Evolutionary conservation across 495 filamentous ascomycete genomes (phyloP), one percentile per base, ranked within the genome.

Genomic region (Xylaria acuta): DNA sequence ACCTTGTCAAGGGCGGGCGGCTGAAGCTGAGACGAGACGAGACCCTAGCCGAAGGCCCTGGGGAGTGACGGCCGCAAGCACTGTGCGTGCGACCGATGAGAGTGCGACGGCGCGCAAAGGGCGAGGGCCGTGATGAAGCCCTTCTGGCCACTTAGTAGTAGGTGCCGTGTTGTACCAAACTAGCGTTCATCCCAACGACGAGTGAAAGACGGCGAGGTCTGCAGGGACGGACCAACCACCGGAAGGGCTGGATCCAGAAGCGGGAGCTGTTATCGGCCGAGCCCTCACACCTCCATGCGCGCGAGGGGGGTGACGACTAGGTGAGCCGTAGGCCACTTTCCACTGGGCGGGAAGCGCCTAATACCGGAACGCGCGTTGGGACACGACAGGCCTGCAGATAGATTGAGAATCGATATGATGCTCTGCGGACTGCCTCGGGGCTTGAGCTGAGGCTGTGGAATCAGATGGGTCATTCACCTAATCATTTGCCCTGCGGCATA

Each of bases 201-300:
- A 77, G 77, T 74, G 74, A 75, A 74, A 75, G 65, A 66, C 74
- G 54, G 74, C 75, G 70, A 70, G 69, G 75, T 70, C 70, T 72
- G 36, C 75, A 74, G 77, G 74, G 68, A 75, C 75, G 73, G 75
- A 69, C 75, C 77, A 79, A 79, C 77, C 77, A 79, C 72, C 72
- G 58, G 71, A 49, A 53, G 74, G 74, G 71, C 45, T 75, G 72
- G 75, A 70, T 77, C 77, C 75, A 74, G 75, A 77, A 73, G 68
- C 68, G 70, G 74, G 77, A 77, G 77, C 74, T 73, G 75, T 75
- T 74, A 70, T 75, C 75, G 77, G 73, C 76, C 75, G 74, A 77
- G 73, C 72, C 69, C 69, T 74, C 69, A 58, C 68, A 64, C 34
- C 34, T 43, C 59, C 54, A 64, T 64, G 7, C 20, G 30, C 9